phyloP scores from a whole-genome alignment of 148 eudicot species.

The Fagopyrum esculentum region DNA sequence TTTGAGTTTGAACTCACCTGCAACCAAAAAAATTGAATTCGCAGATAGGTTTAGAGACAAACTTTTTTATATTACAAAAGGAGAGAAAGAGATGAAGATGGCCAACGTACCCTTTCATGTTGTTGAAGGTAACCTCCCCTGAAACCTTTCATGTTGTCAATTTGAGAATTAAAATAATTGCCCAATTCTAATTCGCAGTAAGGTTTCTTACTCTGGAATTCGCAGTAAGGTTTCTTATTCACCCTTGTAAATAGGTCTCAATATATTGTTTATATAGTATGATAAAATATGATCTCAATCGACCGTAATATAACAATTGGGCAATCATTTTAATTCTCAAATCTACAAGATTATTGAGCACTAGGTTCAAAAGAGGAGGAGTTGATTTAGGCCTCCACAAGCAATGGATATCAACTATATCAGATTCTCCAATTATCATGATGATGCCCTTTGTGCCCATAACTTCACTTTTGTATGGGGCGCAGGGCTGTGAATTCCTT shows the following conservation, averaged over 20 bases:
- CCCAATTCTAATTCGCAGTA: no score
- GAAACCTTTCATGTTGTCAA: no score
- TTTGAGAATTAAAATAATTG: no score
- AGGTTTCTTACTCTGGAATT: no score
- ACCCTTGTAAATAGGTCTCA: background rate
- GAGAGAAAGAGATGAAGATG: constrained; percentile 17
- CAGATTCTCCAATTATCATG: constrained; percentile 69
- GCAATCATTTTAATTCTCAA: no score
- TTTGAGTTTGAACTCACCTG: constrained; percentile 54
- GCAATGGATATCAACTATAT: constrained; percentile 74
- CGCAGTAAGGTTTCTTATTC: constrained; percentile 31
- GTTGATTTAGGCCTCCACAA: constrained; percentile 74
- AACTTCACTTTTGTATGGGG: constrained; percentile 68
- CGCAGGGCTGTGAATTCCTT: constrained; percentile 86
- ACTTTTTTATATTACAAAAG: background rate
- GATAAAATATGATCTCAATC: background rate
- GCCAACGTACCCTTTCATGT: constrained; percentile 21
- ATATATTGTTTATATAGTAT: background rate
- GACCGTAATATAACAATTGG: background rate
- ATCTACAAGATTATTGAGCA: constrained; percentile 63
- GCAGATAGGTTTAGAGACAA: no score
- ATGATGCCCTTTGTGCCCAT: constrained; percentile 94
- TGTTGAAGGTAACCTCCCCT: no score
- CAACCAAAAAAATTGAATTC: background rate
- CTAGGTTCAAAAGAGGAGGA: constrained; percentile 73